Conservation (phyloP, 2,329 filamentous ascomycete genomes). For the Arthroderma sp. region DNA sequence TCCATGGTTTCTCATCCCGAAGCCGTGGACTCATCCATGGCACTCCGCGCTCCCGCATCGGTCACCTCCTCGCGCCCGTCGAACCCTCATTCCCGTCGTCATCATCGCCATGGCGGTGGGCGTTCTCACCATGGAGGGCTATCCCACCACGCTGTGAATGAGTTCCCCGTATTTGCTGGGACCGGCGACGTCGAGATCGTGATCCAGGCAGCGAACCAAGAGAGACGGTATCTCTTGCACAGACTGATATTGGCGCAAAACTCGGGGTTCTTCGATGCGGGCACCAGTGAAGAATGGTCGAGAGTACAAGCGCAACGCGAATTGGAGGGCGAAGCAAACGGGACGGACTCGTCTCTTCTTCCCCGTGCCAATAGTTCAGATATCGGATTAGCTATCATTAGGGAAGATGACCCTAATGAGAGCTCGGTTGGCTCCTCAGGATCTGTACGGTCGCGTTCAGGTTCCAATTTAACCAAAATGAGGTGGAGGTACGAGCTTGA, state of each 20-base stretch:
- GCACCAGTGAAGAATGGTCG: constrained; percentile 68
- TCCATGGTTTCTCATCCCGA: constrained; percentile 33
- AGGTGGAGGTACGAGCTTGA: constrained; percentile 86
- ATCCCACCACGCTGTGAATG: constrained; percentile 62
- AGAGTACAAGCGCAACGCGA: constrained; percentile 19
- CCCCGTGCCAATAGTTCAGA: constrained; percentile 32
- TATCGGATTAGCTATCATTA: constrained; percentile 23
- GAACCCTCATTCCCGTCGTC: constrained; percentile 36
- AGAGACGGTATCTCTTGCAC: constrained; percentile 79
- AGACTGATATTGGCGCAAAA: constrained; percentile 76
- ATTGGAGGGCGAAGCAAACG: constrained; percentile 11
- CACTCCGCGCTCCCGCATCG: constrained; percentile 49
- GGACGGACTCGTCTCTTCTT: constrained; percentile 6
- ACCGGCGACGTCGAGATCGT: constrained; percentile 89
- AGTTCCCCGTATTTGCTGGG: constrained; percentile 82
- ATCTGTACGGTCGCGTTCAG: constrained; percentile 25
- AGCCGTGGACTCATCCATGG: constrained; percentile 39
- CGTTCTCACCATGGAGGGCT: constrained; percentile 66
- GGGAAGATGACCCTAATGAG: constrained; percentile 14
- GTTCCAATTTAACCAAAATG: constrained; percentile 38
- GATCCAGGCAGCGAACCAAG: constrained; percentile 53
- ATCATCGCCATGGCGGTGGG: constrained; percentile 53
- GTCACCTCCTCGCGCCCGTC: constrained; percentile 41
- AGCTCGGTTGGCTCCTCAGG: constrained; percentile 6
- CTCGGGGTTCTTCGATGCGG: constrained; percentile 86